Base-by-base conservation (phyloP, 2,329 filamentous ascomycete genomes). In the Alternaria solani region DNA sequence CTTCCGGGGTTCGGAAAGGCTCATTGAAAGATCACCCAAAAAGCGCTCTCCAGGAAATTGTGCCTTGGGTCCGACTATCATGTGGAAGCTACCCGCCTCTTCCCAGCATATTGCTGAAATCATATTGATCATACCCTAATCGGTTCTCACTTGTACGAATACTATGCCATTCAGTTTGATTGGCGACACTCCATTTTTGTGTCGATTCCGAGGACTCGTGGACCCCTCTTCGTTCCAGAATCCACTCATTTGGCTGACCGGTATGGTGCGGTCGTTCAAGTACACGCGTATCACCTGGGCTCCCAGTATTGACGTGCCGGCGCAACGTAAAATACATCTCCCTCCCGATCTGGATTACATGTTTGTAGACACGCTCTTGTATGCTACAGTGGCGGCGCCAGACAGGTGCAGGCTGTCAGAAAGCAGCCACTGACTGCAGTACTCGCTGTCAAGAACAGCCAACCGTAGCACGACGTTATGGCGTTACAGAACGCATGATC, bases 221-320 rank as follows among this genome's bases (percentile, higher is more conserved):
- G 16, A 18, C 6, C 7, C 4, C 28, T 42, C 26, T 26, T 30
- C 25, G 18, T 34, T 43, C 25, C 38, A 18, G 23, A 25, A 3
- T 16, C 5, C 20, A 5, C 26, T 38, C 38, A 48, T 39, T 7
- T 39, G 30, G 20, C 16, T 48, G 51, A 57, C 25, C 43, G 32
- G 54, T 41, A 30, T 44, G 23, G 38, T 49, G 46, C 42, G 14
- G 25, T 42, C n/a, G 18, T 26, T 32, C 36, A 7, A 38, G n/a
- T 26, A 39, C 49, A 18, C 42, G 51, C 46, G 57, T 39, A 57
- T 56, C 44, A 68, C 57, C 18, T 61, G 52, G 63, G 61, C 59
- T 58, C 59, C 59, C 43, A 62, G 47, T 66, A 55, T 36, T 28
- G 63, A 66, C 58, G 63, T 71, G 62, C 63, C 32, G 51, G 64